Conservation (phyloP, 768 basidiomycete species). For the Tulasnella sp. region DNA sequence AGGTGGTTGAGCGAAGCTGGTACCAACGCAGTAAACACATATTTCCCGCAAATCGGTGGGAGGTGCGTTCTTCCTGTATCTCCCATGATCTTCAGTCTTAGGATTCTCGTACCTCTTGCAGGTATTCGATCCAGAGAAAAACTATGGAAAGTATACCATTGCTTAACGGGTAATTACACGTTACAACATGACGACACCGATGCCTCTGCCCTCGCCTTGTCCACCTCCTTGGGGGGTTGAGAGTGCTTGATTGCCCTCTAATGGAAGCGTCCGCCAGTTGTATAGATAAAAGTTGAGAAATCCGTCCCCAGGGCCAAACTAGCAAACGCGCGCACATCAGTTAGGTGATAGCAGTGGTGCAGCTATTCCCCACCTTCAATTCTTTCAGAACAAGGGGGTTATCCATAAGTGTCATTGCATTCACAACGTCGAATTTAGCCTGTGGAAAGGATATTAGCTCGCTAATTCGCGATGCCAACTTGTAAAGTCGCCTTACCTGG, state of each 20-base stretch:
- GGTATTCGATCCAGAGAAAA: slow-evolving; percentile 91
- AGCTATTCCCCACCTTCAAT: slow-evolving; percentile 46
- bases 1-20: slow-evolving; percentile 93
- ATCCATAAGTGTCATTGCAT: slow-evolving; percentile 91
- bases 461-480: not conserved
- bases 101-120: slow-evolving; percentile 24
- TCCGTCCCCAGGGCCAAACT: slow-evolving; percentile 93
- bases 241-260: slow-evolving; percentile 54
- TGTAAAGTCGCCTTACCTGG: slow-evolving; percentile 28
- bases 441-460: slow-evolving; percentile 16
- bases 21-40: slow-evolving; percentile 96
- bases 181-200: slow-evolving; percentile 80
- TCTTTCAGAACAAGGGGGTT: slow-evolving; percentile 72
- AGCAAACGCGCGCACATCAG: slow-evolving; percentile 13
- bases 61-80: slow-evolving; percentile 41
- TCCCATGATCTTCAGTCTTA: not conserved
- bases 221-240: slow-evolving; percentile 36
- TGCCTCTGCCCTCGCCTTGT: slow-evolving; percentile 34
- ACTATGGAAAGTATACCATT: slow-evolving; percentile 86
- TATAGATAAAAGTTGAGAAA: slow-evolving; percentile 86
- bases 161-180: slow-evolving; percentile 23
- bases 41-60: slow-evolving; percentile 94
- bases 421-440: slow-evolving; percentile 92
- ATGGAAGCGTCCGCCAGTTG: slow-evolving; percentile 78
- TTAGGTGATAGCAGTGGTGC: not conserved